Base-by-base conservation (phyloP, 257 asterid genomes). In the Solanum gracilifrons region DNA sequence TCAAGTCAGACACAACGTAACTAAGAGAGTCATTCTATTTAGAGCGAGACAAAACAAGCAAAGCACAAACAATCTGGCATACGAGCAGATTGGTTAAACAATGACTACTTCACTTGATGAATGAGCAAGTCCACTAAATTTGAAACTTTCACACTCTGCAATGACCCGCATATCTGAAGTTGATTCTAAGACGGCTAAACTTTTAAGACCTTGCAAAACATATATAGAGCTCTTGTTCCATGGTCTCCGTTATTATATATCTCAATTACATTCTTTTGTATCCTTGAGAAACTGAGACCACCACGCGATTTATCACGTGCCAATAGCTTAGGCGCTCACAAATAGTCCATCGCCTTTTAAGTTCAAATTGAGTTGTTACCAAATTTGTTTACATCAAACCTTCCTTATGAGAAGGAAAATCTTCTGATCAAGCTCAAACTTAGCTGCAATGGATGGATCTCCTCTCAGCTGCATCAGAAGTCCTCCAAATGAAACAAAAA, bases 401-500 rank as follows among this genome's bases (percentile, higher is more conserved):
- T 96, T 96, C 91, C 96, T 93, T 4, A 96, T 85, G 72, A 96
- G 99, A 83, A 96, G 87, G 88, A 96, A 96, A 91, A 93, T 32
- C 93, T 79, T 94, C 93, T 95, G 98, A 87, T 96, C 99, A 18
- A 95, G 97, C 93, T 94, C 97, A 86, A 95, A 62, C 60, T 79
- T 79, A 41, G 84, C 84, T 79, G 84, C 84, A 27, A 41, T 79
- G 84, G 84, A 79, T 79, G 84, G 84, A 43, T 79, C 84, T 79
- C 84, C 84, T 41, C 84, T 79, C 64, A 79, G 84, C 84, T 79
- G 84, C 84, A 79, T 79, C 37, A 79, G 84, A 25, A 79, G 84
- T 79, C 84, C 84, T 79, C 84, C 84, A 79, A 79, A 79, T 41
- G 84, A 79, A 79, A 79, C 84, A 79, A 79, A 79, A 25, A 79